Percentiles rank a stretch among this genome's conserved stretches.
Evolutionary conservation across 768 basidiomycete genomes (phyloP).

Genomic region (Amanita exitialis): DNA sequence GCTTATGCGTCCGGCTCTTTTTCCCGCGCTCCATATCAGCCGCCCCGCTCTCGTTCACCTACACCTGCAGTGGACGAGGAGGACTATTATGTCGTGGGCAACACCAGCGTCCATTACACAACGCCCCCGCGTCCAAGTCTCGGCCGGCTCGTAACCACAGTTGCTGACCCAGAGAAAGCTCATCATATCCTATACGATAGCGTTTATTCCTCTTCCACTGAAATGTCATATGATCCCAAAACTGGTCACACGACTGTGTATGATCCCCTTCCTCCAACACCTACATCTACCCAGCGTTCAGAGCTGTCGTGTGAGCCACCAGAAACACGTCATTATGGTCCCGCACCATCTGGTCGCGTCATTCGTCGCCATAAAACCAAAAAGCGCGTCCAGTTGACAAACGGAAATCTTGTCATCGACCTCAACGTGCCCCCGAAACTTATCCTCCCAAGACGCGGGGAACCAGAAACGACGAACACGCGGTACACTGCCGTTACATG

Average conservation of each 20-base stretch:
- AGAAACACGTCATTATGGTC: conserved; percentile 79
- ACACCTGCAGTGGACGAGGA: conserved; percentile 70
- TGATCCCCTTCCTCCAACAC: conserved; percentile 33
- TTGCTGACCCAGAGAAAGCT: conserved; percentile 32
- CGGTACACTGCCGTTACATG: conserved; percentile 88
- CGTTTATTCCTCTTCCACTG: conserved; percentile 17
- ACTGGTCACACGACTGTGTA: conserved; percentile 24
- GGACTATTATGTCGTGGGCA: conserved; percentile 50
- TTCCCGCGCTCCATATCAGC: conserved; percentile 34
- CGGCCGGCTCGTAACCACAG: neutral
- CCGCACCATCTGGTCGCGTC: conserved; percentile 74
- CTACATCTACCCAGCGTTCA: conserved; percentile 25
- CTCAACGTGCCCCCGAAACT: conserved; percentile 79
- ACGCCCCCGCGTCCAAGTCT: conserved; percentile 19
- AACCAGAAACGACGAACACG: conserved; percentile 64
- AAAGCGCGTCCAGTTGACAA: conserved; percentile 75
- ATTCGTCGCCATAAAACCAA: conserved; percentile 64
- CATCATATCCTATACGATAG: conserved; percentile 15
- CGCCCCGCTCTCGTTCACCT: conserved; percentile 64
- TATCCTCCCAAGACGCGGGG: conserved; percentile 60
- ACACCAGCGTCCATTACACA: conserved; percentile 48
- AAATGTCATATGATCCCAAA: conserved; percentile 13
- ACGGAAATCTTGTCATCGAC: conserved; percentile 84
- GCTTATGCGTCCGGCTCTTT: conserved; percentile 59
- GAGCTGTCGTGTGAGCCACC: conserved; percentile 36